Conservation (phyloP, 148 eudicot species). For the Vaccinium darrowii region DNA sequence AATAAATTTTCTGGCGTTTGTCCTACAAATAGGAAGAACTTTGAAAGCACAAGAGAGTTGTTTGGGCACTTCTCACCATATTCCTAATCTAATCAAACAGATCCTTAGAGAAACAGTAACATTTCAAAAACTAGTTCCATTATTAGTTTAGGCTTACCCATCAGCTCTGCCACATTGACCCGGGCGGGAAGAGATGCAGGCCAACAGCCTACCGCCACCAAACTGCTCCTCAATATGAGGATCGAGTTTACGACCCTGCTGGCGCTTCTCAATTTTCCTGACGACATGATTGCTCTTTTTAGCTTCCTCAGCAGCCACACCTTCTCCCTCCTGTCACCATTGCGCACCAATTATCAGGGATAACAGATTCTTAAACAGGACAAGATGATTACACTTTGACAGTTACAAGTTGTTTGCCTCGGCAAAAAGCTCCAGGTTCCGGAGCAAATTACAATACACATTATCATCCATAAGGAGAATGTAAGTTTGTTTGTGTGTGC, state of each 20-base stretch:
- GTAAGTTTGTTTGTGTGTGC: background rate
- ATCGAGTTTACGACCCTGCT: constrained; percentile 16
- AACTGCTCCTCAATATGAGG: constrained; percentile 24
- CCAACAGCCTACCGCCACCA: constrained; percentile 19
- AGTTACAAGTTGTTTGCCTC: background rate
- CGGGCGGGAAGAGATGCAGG: constrained; percentile 25
- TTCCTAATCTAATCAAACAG: background rate
- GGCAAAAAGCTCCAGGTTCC: background rate
- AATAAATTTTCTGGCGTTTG: background rate
- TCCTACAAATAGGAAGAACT: background rate
- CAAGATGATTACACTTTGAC: background rate
- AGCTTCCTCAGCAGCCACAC: constrained; percentile 17
- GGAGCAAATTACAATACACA: background rate
- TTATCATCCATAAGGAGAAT: background rate
- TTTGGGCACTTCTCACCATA: background rate
- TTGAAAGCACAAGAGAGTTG: background rate
- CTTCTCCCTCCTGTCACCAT: constrained; percentile 28
- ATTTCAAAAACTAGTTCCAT: background rate
- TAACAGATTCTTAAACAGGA: background rate
- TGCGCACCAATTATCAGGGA: background rate
- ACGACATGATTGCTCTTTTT: constrained; percentile 24
- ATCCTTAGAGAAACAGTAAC: background rate
- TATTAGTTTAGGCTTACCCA: constrained; percentile 8
- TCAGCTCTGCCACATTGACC: constrained; percentile 28
- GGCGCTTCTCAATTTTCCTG: constrained; percentile 21